These are phyloP conservation scores for Phascolomyces articulosus DNA, from an alignment of 371 early-diverging fungal species.

Conservation along the genomic window DNA sequence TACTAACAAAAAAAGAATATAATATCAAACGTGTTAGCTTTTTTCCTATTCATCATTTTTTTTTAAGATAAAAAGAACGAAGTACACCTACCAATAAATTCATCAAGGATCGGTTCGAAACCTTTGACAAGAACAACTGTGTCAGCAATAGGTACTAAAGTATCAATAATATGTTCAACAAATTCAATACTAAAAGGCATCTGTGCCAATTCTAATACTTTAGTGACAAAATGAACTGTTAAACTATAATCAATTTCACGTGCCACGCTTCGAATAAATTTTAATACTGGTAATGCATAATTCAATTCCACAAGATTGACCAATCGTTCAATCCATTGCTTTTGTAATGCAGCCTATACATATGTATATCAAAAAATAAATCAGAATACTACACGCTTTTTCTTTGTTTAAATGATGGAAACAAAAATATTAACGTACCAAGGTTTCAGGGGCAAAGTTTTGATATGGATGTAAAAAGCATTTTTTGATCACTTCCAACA, in stretches of 20 bases:
- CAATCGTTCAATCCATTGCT: constrained; percentile 66
- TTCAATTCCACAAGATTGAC: constrained; percentile 64
- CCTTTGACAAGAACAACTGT: constrained; percentile 29
- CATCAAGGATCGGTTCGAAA: constrained; percentile 2
- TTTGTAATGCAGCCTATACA: constrained; percentile 57
- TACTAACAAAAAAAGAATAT: too few relatives aligned
- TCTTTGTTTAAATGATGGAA: too few relatives aligned
- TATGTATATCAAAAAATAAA: background rate
- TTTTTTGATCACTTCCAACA: constrained; percentile 59
- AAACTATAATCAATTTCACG: constrained; percentile 61
- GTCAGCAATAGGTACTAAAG: constrained; percentile 49
- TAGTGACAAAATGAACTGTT: constrained; percentile 59
- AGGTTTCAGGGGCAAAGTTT: constrained; percentile 60
- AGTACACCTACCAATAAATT: constrained; percentile 2
- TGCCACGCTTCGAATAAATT: constrained; percentile 50
- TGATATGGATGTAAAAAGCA: constrained; percentile 33
- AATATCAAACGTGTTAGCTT: background rate
- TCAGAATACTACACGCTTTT: too few relatives aligned
- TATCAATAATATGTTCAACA: constrained; percentile 49
- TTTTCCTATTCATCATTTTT: background rate
- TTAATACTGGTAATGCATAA: constrained; percentile 61
- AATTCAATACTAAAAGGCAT: constrained; percentile 53
- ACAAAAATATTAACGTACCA: constrained; percentile 28
- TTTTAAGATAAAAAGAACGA: background rate
- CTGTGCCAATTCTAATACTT: constrained; percentile 49